Conservation (phyloP, 2,329 filamentous ascomycete species). For the Ceratocystis cacaofunesta region DNA sequence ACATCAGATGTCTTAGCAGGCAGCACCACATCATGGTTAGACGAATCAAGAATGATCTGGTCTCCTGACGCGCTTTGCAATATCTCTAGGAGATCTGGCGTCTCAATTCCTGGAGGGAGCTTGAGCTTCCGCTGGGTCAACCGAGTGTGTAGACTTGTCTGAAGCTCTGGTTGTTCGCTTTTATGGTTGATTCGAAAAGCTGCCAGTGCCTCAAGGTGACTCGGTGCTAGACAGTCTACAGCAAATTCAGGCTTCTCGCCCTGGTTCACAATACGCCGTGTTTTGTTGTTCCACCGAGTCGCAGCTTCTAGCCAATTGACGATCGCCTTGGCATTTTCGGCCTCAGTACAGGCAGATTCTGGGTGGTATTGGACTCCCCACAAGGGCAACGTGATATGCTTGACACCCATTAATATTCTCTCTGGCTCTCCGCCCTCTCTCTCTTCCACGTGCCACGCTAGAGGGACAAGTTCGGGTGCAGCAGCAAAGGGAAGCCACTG, state of each 20-base stretch:
- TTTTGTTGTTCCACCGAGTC: slow-evolving; percentile 40
- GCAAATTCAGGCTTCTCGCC: not conserved
- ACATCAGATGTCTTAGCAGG: slow-evolving; percentile 30
- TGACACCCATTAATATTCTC: slow-evolving; percentile 60
- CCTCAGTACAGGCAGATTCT: slow-evolving; percentile 72
- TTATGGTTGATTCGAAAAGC: not conserved
- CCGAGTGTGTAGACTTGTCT: not conserved
- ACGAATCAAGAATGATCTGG: slow-evolving; percentile 44
- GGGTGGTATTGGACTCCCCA: slow-evolving; percentile 88
- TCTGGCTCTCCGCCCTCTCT: slow-evolving; percentile 27
- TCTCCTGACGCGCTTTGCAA: slow-evolving; percentile 29
- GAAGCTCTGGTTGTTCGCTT: not conserved
- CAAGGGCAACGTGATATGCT: slow-evolving; percentile 54
- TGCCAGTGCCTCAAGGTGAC: slow-evolving; percentile 4
- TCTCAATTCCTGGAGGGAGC: slow-evolving; percentile 20
- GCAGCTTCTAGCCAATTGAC: slow-evolving; percentile 61
- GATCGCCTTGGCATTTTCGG: slow-evolving; percentile 48
- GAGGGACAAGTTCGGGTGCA: slow-evolving; percentile 34
- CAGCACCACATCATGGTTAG: slow-evolving; percentile 28
- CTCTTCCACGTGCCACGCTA: slow-evolving; percentile 47
- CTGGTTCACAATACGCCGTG: slow-evolving; percentile 8
- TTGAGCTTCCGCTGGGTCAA: not conserved
- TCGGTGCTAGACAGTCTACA: not conserved
- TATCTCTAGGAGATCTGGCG: slow-evolving; percentile 40
- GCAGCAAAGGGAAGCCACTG: slow-evolving; percentile 28